These are phyloP conservation scores for Remersonia thermophila DNA, from an alignment of 2,329 filamentous ascomycete species.

Conservation along the genomic window DNA sequence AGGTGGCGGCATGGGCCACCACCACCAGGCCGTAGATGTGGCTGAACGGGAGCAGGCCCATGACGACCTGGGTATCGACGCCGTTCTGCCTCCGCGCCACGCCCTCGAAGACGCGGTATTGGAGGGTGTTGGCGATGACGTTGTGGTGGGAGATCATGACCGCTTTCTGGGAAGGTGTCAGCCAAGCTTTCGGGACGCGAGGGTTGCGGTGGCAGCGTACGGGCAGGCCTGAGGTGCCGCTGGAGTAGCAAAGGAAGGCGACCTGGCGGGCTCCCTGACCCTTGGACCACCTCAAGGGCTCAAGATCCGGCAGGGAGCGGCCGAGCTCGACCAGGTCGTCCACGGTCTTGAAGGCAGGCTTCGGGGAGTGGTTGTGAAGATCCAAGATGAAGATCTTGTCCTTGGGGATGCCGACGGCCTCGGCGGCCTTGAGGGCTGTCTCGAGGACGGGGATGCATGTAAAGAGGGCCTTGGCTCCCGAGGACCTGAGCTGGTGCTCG, in stretches of 20 bases:
- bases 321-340: slow-evolving; percentile 55
- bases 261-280: slow-evolving; percentile 56
- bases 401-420: slow-evolving; percentile 48
- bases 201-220: slow-evolving; percentile 28
- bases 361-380: slow-evolving; percentile 43
- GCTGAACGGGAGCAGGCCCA: slow-evolving; percentile 67
- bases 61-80: slow-evolving; percentile 32
- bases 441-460: slow-evolving; percentile 57
- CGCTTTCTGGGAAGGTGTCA: slow-evolving; percentile 46
- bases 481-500: slow-evolving; percentile 58
- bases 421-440: slow-evolving; percentile 51
- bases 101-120: slow-evolving; percentile 38
- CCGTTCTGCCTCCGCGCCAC: slow-evolving; percentile 25
- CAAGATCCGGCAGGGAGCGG: slow-evolving; percentile 36
- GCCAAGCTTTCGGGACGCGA: not conserved
- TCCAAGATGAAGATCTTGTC: slow-evolving; percentile 58
- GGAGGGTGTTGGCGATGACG: slow-evolving; percentile 64
- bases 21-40: slow-evolving; percentile 73
- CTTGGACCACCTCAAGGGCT: slow-evolving; percentile 45
- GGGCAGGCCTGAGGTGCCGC: slow-evolving; percentile 66
- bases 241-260: slow-evolving; percentile 70
- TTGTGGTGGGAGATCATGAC: slow-evolving; percentile 74
- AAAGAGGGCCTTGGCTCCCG: slow-evolving; percentile 57
- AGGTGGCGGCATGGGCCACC: slow-evolving; percentile 52
- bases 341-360: slow-evolving; percentile 48